These are phyloP conservation scores for Magnolia kwangsiensis DNA, from an alignment of 164 flowering plant species.

Conservation along the genomic window DNA sequence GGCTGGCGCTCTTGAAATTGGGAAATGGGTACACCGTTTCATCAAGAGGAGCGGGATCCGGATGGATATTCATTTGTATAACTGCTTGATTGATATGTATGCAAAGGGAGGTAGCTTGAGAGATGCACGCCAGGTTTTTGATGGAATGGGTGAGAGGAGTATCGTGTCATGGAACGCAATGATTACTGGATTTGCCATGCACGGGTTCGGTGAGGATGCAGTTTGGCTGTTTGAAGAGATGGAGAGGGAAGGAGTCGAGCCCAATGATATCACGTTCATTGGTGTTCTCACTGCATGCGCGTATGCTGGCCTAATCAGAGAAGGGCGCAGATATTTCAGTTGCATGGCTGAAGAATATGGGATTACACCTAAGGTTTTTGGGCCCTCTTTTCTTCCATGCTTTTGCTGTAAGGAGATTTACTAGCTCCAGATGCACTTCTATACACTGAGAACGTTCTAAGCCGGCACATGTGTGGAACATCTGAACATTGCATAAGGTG, in stretches of 20 bases:
- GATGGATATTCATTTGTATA: slow-evolving; percentile 24
- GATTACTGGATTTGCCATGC: slow-evolving; percentile 17
- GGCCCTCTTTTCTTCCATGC: background rate
- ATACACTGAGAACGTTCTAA: too few relatives aligned
- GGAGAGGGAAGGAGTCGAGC: slow-evolving; percentile 9
- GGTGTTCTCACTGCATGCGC: slow-evolving; percentile 19
- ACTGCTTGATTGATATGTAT: slow-evolving; percentile 17
- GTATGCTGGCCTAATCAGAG: slow-evolving; percentile 27
- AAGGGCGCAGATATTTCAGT: slow-evolving; percentile 25
- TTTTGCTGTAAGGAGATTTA: background rate
- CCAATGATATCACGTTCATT: slow-evolving; percentile 15
- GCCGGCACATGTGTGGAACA: too few relatives aligned
- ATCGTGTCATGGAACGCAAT: slow-evolving; percentile 25
- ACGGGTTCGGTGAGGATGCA: slow-evolving; percentile 9
- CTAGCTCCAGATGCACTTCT: too few relatives aligned
- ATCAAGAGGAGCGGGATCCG: slow-evolving; percentile 14
- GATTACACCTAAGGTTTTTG: slow-evolving; percentile 19
- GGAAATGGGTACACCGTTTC: slow-evolving; percentile 23
- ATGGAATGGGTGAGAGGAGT: slow-evolving; percentile 7
- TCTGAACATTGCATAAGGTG: too few relatives aligned
- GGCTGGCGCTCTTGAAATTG: slow-evolving; percentile 18
- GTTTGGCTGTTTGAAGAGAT: slow-evolving; percentile 11
- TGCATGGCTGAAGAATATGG: slow-evolving; percentile 22
- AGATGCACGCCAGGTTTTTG: slow-evolving; percentile 11
- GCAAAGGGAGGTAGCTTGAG: background rate